These are phyloP conservation scores for Diaporthe sp. DNA, from an alignment of 2,329 filamentous ascomycete species.

Conservation along the genomic window DNA sequence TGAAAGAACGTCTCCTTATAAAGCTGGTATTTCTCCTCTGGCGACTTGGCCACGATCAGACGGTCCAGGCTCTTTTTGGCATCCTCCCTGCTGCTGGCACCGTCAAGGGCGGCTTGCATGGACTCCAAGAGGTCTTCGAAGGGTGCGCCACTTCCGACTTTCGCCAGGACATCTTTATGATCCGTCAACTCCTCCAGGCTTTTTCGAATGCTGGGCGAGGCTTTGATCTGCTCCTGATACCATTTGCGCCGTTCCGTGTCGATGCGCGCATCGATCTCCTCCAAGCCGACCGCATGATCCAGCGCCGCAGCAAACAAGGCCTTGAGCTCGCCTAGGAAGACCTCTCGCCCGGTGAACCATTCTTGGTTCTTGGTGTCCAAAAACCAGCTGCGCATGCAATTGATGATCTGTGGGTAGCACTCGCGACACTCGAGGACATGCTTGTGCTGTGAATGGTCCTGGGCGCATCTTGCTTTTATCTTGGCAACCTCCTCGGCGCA, in stretches of 20 bases:
- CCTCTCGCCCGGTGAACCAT: slow-evolving; percentile 66
- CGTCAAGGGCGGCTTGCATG: slow-evolving; percentile 40
- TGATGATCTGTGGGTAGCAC: slow-evolving; percentile 63
- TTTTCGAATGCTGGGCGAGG: slow-evolving; percentile 43
- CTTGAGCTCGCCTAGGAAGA: slow-evolving; percentile 65
- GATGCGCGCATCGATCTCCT: slow-evolving; percentile 64
- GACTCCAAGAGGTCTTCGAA: slow-evolving; percentile 42
- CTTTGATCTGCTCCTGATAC: slow-evolving; percentile 56
- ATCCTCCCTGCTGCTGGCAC: slow-evolving; percentile 11
- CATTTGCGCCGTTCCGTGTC: slow-evolving; percentile 66
- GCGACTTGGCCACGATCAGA: slow-evolving; percentile 41
- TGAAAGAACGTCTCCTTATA: slow-evolving; percentile 45
- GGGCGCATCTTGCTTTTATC: slow-evolving; percentile 58
- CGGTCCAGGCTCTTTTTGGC: slow-evolving; percentile 35
- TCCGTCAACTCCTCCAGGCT: slow-evolving; percentile 43
- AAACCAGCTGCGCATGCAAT: slow-evolving; percentile 59
- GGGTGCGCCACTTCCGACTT: slow-evolving; percentile 39
- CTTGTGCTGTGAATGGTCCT: slow-evolving; percentile 56
- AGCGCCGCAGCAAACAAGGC: slow-evolving; percentile 63
- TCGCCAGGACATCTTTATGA: slow-evolving; percentile 36
- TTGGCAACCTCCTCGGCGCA: slow-evolving; percentile 58
- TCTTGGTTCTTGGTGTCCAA: slow-evolving; percentile 50
- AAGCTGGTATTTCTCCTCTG: slow-evolving; percentile 40
- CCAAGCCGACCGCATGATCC: slow-evolving; percentile 57
- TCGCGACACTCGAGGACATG: slow-evolving; percentile 60